Conservation (phyloP, 768 basidiomycete genomes). For the Strobilomyces confusus region DNA sequence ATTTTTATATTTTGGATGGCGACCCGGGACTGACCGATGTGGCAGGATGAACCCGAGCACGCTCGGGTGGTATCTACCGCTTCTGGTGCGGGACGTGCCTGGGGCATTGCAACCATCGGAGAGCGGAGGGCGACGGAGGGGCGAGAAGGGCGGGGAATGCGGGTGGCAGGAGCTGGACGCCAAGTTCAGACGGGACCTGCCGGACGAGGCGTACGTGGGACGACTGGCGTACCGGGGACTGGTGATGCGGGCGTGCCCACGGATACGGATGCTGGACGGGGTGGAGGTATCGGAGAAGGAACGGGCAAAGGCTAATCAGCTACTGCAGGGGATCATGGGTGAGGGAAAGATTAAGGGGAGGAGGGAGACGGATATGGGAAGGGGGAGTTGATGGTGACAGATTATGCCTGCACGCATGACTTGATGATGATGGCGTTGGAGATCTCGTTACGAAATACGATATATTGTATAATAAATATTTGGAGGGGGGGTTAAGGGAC, state of each 20-base stretch:
- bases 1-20: slow-evolving; percentile 5
- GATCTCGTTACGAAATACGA: slow-evolving; percentile 9
- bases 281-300: slow-evolving; percentile 81
- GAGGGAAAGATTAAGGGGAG: slow-evolving; percentile 35
- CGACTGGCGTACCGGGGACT: slow-evolving; percentile 88
- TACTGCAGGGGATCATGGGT: slow-evolving; percentile 56
- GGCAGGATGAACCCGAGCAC: slow-evolving; percentile 93
- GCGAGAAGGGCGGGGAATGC: slow-evolving; percentile 28
- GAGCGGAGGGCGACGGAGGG: slow-evolving; percentile 24
- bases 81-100: slow-evolving; percentile 67
- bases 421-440: slow-evolving; percentile 16
- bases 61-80: slow-evolving; percentile 90
- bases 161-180: slow-evolving; percentile 77
- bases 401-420: slow-evolving; percentile 31
- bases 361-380: slow-evolving; percentile 13
- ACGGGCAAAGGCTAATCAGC: slow-evolving; percentile 70
- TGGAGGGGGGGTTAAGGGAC: slow-evolving; percentile 15
- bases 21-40: slow-evolving; percentile 27
- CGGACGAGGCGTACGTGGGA: slow-evolving; percentile 83
- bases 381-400: slow-evolving; percentile 19
- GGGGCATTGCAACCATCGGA: slow-evolving; percentile 66
- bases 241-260: slow-evolving; percentile 70
- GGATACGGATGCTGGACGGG: slow-evolving; percentile 78
- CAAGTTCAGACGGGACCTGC: slow-evolving; percentile 85
- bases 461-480: slow-evolving; percentile 4